phyloP scores from a whole-genome alignment of 2,329 filamentous ascomycete species.

The Geoglossum cookeanum region DNA sequence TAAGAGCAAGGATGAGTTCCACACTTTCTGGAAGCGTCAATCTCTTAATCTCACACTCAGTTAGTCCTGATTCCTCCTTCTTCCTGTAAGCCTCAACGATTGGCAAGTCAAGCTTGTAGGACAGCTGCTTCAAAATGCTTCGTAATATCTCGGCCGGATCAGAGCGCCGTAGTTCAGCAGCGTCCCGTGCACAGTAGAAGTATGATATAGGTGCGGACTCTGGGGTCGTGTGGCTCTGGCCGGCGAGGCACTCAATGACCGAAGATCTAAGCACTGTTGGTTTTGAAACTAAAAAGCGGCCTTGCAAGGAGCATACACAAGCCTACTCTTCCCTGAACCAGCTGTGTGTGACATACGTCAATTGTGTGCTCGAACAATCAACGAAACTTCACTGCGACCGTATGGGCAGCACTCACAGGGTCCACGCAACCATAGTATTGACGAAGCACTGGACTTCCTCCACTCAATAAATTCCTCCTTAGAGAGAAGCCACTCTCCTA shows the following conservation, averaged over 20 bases:
- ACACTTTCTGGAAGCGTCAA: neutral
- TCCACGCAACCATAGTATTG: slow-evolving; percentile 7
- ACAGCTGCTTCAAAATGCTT: too few relatives aligned
- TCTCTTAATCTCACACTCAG: neutral
- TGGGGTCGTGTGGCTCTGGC: neutral
- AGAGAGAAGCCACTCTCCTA: neutral
- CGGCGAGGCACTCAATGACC: neutral
- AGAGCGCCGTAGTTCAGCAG: neutral
- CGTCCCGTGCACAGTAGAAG: slow-evolving; percentile 7
- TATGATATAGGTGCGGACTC: slow-evolving; percentile 3
- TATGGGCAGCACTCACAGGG: slow-evolving; percentile 5
- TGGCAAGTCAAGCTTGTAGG: too few relatives aligned
- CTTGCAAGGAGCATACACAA: neutral
- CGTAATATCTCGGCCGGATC: slow-evolving; percentile 3
- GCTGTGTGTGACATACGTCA: neutral
- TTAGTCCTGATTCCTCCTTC: neutral
- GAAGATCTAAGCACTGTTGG: neutral
- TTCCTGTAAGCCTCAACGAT: too few relatives aligned
- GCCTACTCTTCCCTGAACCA: slow-evolving; percentile 1
- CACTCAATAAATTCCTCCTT: slow-evolving; percentile 3
- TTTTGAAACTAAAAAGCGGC: neutral
- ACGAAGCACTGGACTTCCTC: neutral
- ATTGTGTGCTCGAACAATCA: neutral
- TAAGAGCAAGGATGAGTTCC: slow-evolving; percentile 11
- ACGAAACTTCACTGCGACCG: too few relatives aligned